These are phyloP conservation scores for Aristolochia contorta DNA, from an alignment of 164 flowering plant species.

Conservation along the genomic window DNA sequence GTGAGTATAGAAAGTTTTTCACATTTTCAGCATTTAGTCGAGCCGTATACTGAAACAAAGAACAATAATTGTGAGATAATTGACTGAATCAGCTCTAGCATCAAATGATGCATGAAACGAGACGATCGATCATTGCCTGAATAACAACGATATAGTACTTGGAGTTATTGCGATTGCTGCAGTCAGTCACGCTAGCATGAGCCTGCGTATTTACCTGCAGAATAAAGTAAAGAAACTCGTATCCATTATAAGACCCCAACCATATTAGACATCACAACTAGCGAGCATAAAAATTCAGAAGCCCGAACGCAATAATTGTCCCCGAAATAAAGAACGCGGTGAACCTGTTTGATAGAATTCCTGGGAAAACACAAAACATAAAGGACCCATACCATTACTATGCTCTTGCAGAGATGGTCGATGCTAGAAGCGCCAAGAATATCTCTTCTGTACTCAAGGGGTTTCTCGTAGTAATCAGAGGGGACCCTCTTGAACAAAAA, in stretches of 20 bases:
- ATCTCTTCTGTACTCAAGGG: conserved; percentile 65
- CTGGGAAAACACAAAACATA: not conserved
- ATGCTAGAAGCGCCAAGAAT: conserved; percentile 61
- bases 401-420: conserved; percentile 94
- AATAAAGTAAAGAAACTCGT: conserved; percentile 3
- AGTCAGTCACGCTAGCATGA: conserved; percentile 56
- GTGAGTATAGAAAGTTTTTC: conserved; percentile 64
- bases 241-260: not conserved
- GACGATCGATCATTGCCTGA: conserved; percentile 45
- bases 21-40: conserved; percentile 88
- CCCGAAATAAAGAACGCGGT: not conserved
- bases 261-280: not conserved
- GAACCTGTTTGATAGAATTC: conserved; percentile 3
- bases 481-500: conserved; percentile 77
- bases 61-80: not conserved
- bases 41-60: conserved; percentile 75
- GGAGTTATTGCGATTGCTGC: conserved; percentile 74
- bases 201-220: conserved; percentile 97
- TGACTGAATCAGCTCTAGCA: not conserved
- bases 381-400: conserved; percentile 52
- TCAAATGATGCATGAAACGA: not conserved
- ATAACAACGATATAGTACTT: conserved; percentile 94
- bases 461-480: conserved; percentile 68
- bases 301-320: not conserved
- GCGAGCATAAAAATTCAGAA: not conserved